A percentile compares a stretch with the other conserved stretches of the same genome.
These are phyloP conservation scores for Toxoplasma gondii DNA, from an alignment of 169 alveolate genomes.

Conservation along the genomic window DNA sequence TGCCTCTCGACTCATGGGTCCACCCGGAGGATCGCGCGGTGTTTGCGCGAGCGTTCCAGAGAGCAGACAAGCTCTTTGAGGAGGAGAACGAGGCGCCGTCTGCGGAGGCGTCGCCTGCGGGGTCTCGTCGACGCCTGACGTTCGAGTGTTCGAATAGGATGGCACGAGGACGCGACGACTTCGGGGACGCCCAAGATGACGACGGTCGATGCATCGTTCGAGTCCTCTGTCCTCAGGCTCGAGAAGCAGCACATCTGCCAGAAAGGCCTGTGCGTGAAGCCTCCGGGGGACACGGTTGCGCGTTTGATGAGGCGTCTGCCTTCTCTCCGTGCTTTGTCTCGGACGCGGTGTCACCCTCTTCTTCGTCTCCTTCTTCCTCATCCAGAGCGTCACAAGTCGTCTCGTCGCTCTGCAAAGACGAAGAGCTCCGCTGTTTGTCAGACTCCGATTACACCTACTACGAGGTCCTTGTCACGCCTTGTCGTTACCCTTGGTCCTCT, in stretches of 20 bases:
- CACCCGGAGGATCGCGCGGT: slow-evolving; percentile 12
- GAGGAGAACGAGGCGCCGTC: not conserved
- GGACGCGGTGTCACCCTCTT: not conserved
- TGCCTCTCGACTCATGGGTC: slow-evolving; percentile 10
- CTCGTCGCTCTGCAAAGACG: not conserved
- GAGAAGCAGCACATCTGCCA: not conserved
- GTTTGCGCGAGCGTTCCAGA: not conserved
- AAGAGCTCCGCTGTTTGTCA: not conserved
- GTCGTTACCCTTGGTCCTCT: slow-evolving; percentile 3
- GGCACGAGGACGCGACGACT: not conserved
- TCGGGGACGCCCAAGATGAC: not conserved
- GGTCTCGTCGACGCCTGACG: not conserved
- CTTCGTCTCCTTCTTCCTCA: not conserved
- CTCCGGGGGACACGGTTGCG: not conserved
- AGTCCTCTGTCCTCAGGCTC: not conserved
- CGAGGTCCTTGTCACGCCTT: slow-evolving; percentile 15
- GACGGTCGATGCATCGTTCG: not conserved
- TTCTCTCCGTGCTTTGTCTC: not conserved
- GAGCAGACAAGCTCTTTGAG: not conserved
- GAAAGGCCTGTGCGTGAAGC: not conserved
- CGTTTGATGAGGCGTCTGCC: not conserved
- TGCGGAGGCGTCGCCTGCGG: not conserved
- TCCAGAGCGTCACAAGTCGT: not conserved
- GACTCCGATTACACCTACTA: not conserved
- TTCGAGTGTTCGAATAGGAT: not conserved